Conservation (phyloP, 495 filamentous ascomycete species). For the Tetracladium setigerum region DNA sequence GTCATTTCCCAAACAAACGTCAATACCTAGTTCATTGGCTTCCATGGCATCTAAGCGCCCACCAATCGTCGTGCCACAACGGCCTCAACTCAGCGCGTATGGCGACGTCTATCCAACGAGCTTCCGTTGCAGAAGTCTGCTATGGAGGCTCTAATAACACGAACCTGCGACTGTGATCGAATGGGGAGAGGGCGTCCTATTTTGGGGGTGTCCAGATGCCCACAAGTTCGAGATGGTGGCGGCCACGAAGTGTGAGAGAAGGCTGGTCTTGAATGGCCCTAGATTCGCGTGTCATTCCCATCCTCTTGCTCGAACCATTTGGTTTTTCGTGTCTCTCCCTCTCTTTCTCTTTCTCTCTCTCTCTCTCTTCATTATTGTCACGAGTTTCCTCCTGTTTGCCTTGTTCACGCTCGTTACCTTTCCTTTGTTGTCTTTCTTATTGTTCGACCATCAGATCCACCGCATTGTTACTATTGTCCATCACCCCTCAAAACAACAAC, state of each 20-base stretch:
- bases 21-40: background rate
- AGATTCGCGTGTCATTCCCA: too few species aligned
- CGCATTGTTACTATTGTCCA: constrained; percentile 13
- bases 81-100: constrained; percentile 14
- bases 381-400: constrained; percentile 6
- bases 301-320: too few species aligned
- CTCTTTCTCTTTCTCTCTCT: constrained; percentile 1
- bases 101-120: constrained; percentile 12
- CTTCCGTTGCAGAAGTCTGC: constrained; percentile 3
- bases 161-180: constrained; percentile 17
- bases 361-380: constrained; percentile 13
- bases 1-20: background rate
- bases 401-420: constrained; percentile 17
- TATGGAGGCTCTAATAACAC: constrained; percentile 8
- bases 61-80: constrained; percentile 7
- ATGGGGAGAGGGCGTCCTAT: constrained; percentile 11
- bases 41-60: constrained; percentile 7
- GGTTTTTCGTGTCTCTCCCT: constrained; percentile 13
- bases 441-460: background rate
- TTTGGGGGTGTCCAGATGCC: background rate
- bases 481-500: background rate
- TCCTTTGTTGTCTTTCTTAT: constrained; percentile 10
- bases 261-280: too few species aligned
- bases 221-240: too few species aligned
- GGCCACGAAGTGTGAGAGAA: too few species aligned